Conservation (phyloP, 495 filamentous ascomycete genomes). For the Aspergillus affinis region DNA sequence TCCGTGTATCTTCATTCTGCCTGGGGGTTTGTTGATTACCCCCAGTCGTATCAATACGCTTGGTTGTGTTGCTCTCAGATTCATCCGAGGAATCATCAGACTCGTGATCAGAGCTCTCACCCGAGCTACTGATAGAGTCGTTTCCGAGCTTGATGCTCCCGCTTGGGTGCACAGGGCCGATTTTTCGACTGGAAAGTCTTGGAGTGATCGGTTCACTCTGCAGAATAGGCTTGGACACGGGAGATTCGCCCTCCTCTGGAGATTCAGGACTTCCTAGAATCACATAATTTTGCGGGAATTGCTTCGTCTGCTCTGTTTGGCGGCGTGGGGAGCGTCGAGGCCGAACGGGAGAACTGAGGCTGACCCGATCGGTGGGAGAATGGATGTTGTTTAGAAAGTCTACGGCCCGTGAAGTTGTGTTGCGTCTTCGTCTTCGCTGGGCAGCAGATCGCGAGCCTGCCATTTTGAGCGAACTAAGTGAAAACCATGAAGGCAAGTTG, state of each 20-base stretch:
- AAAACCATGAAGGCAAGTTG: not conserved
- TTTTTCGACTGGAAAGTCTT: not conserved
- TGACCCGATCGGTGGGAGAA: not conserved
- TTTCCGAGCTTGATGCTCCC: not conserved
- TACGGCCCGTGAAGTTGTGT: slow-evolving; percentile 16
- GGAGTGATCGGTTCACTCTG: not conserved
- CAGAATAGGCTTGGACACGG: not conserved
- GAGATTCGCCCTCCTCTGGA: not conserved
- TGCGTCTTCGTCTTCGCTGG: slow-evolving; percentile 16
- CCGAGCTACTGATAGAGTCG: not conserved
- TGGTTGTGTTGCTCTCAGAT: not conserved
- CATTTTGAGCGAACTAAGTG: not conserved
- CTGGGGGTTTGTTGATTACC: not conserved
- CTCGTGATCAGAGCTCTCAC: not conserved
- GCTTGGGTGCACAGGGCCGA: too few relatives aligned
- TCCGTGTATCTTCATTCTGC: not conserved
- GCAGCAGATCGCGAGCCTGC: slow-evolving; percentile 11
- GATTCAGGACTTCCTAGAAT: not conserved
- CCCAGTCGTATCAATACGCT: not conserved
- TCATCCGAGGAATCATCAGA: not conserved
- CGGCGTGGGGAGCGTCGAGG: not conserved
- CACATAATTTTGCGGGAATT: too few relatives aligned
- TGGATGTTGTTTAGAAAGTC: slow-evolving; percentile 23
- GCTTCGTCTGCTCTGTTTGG: not conserved
- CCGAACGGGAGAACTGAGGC: not conserved